phyloP scores from a whole-genome alignment of 2,329 filamentous ascomycete genomes.

The Pseudogymnoascus sp. region DNA sequence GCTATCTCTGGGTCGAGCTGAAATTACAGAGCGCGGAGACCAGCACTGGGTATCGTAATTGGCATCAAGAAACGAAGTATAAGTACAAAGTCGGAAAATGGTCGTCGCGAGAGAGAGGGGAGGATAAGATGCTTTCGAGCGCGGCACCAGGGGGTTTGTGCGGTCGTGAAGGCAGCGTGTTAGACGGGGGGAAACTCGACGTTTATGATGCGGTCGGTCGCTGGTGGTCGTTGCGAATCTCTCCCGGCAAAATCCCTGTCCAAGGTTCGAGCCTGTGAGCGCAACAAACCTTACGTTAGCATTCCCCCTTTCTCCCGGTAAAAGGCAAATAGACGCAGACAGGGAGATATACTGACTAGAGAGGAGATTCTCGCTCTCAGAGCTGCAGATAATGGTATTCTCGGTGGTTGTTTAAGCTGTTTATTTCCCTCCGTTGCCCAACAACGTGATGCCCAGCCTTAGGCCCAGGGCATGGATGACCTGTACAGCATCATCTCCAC shows the following conservation, averaged over 20 bases:
- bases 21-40: conserved; percentile 14
- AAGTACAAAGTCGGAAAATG: conserved; percentile 19
- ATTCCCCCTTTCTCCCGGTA: neutral
- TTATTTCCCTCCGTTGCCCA: conserved; percentile 9
- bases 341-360: neutral
- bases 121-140: neutral
- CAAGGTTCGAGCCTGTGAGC: conserved; percentile 1
- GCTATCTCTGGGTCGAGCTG: conserved; percentile 12
- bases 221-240: conserved; percentile 9
- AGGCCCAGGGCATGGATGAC: conserved; percentile 9
- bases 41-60: conserved; percentile 26
- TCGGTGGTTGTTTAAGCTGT: conserved; percentile 8
- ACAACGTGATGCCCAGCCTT: conserved; percentile 9
- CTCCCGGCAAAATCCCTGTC: conserved; percentile 12
- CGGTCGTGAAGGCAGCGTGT: conserved; percentile 9
- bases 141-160: conserved; percentile 4
- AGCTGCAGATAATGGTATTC: conserved; percentile 8
- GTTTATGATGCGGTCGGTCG: conserved; percentile 9
- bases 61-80: conserved; percentile 23
- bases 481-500: conserved; percentile 8
- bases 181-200: conserved; percentile 12
- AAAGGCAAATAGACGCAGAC: neutral
- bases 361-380: conserved; percentile 6
- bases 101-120: conserved; percentile 3
- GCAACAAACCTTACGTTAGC: conserved; percentile 2